Base-by-base conservation (phyloP, 2,329 filamentous ascomycete species). In the Acephala macrosclerotiorum region DNA sequence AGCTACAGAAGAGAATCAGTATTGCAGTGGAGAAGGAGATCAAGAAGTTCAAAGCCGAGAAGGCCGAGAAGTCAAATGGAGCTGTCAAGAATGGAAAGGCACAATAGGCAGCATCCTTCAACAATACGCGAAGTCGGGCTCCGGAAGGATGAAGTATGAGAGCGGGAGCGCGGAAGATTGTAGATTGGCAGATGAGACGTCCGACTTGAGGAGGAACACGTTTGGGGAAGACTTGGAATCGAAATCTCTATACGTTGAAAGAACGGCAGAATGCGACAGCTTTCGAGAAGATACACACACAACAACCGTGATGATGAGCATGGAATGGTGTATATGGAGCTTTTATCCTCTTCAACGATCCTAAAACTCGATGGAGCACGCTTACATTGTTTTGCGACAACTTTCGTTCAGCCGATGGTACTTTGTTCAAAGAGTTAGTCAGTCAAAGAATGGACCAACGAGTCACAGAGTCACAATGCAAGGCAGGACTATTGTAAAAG, bases 1-100 rank as follows among this genome's bases (percentile, higher is more conserved):
- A 97, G 78, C 83, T 99, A 72, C 93, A 95, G 81, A 85, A 86
- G 67, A 88, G 95, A 59, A 87, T 98, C 53, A 88, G 95, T 68
- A 89, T 89, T 77, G 88, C 86, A 42, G 92, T 97, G 3, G 80
- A 89, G 75, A 83, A 87, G 72, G 93, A 97, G 77, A 85, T 97
- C 70, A 84, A 87, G 72, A 96, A 93, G 79, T 90, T 94, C 77
- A 88, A 82, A 73, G 81, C 84, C 40, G 80, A 82, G 66, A 88
- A 89, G 74, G 81, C 56, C 81, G 60, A 66, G 58, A 53, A 59
- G 33, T 60, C 64, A 20, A 71, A 73, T 60, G 80, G 81, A 38
- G 74, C 73, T 5, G 72, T 68, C 45, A 83, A 83, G 75, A 81
- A 81, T 59, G 83, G 79, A 69, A 89, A 88, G 77, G 80, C 82